Base-by-base conservation (phyloP, 1,284 basidiomycete genomes). In the Singerocomus inundabilis region DNA sequence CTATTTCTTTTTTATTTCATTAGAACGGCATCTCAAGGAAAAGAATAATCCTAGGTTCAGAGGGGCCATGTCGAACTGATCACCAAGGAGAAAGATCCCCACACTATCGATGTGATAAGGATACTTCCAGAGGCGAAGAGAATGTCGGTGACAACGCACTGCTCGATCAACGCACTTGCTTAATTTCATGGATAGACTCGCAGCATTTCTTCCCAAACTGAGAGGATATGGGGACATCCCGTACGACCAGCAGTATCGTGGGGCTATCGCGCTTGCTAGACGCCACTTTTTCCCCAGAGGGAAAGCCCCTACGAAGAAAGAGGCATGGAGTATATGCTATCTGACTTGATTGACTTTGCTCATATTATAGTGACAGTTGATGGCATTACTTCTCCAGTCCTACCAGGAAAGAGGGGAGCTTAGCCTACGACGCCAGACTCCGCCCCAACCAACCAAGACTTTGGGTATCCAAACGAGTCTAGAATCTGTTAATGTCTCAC, bases 281-380 rank as follows among this genome's bases (percentile, higher is more conserved):
- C 66, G 62, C 2, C 60, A 64, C 32, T 64, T 67, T 40, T 63
- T 66, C 38, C 61, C 65, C 1, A 61, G 48, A n/a, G 63, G 61
- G 37, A 50, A 46, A 11, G 37, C 49, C 4, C 54, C 44, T 29
- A 64, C 65, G 15, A 64, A 66, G 57, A 61, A 53, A 49, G 59
- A 65, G 45, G 63, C 64, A 46, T 15, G 41, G 13, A 41, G 12
- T 13, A 25, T 12, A 5, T 2, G 4, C 18, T 60, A 13, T n/a
- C 32, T 39, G 12, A 24, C 15, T 18, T n/a, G 29, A 18, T 38
- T n/a, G 15, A 33, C 16, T 38, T 54, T 7, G 8, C 42, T 63
- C 21, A 63, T 26, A 13, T 24, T 36, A 24, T 36, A 11, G 10
- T 43, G 32, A 7, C 28, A 68, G 62, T 44, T 66, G 45, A 66